Conservation (phyloP, 768 basidiomycete genomes). For the Lyophyllum semitale region DNA sequence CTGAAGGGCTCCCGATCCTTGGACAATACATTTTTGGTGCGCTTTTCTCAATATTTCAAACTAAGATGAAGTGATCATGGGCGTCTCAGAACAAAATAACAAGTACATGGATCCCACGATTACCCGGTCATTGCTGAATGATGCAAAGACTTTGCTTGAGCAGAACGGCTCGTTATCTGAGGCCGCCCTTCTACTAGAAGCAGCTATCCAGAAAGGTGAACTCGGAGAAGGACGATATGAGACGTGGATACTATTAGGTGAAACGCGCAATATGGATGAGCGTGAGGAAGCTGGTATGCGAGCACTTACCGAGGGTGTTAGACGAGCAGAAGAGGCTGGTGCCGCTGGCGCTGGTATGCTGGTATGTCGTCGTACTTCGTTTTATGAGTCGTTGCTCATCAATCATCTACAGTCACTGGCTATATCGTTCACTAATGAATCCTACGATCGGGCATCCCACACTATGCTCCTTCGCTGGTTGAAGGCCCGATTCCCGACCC, state of each 20-base stretch:
- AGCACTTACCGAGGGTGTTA: conserved; percentile 75
- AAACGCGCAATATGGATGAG: conserved; percentile 89
- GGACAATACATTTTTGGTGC: conserved; percentile 78
- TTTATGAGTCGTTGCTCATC: conserved; percentile 12
- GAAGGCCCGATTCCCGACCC: conserved; percentile 59
- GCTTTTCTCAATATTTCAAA: conserved; percentile 19
- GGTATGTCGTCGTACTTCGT: conserved; percentile 41
- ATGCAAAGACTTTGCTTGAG: conserved; percentile 77
- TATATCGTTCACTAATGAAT: conserved; percentile 95
- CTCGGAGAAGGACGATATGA: conserved; percentile 83
- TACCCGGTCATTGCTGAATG: conserved; percentile 54
- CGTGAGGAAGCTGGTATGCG: conserved; percentile 82
- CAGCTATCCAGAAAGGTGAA: conserved; percentile 83
- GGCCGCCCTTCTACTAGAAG: conserved; percentile 85
- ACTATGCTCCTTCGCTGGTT: conserved; percentile 88
- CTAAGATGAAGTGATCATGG: conserved; percentile 1
- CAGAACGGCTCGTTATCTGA: conserved; percentile 87
- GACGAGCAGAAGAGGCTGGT: conserved; percentile 61
- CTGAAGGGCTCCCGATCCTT: conserved; percentile 76
- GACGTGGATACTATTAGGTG: conserved; percentile 90
- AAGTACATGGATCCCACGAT: conserved; percentile 60
- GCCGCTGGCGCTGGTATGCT: conserved; percentile 74
- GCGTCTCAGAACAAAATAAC: conserved; percentile 64
- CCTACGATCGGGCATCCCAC: conserved; percentile 84
- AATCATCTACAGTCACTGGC: conserved; percentile 72